Conservation (phyloP, 2,329 filamentous ascomycete species). For the Colletotrichum viniferum region DNA sequence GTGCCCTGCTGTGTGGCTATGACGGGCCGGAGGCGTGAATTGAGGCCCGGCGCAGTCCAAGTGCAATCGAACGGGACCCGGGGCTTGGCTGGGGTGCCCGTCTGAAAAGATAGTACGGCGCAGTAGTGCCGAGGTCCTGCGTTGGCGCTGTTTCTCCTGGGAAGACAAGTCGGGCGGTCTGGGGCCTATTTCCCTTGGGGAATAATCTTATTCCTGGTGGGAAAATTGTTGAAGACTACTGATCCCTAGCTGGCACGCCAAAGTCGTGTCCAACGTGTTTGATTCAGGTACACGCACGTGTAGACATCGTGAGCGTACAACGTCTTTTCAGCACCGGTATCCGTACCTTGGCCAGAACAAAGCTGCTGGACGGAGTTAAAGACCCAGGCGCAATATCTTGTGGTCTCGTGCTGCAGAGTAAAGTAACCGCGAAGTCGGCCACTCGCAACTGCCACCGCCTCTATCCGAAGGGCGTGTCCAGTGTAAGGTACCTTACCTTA, state of each 20-base stretch:
- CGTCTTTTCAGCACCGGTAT: background rate
- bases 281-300: background rate
- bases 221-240: background rate
- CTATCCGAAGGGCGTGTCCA: background rate
- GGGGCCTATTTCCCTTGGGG: background rate
- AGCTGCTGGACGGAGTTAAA: background rate
- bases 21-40: background rate
- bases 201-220: slow-evolving; percentile 1
- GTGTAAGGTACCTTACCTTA: slow-evolving; percentile 2
- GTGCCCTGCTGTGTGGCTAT: slow-evolving; percentile 10
- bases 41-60: slow-evolving; percentile 4
- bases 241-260: background rate
- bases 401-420: background rate
- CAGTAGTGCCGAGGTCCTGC: slow-evolving; percentile 11
- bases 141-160: background rate
- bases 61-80: slow-evolving; percentile 2
- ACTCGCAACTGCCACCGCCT: background rate
- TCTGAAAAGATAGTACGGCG: background rate
- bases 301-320: background rate
- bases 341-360: background rate
- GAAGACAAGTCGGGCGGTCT: background rate
- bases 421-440: background rate
- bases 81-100: background rate
- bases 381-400: background rate
- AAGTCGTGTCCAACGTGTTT: background rate